Base-by-base conservation (phyloP, 257 asterid species). In the Phtheirospermum japonicum region DNA sequence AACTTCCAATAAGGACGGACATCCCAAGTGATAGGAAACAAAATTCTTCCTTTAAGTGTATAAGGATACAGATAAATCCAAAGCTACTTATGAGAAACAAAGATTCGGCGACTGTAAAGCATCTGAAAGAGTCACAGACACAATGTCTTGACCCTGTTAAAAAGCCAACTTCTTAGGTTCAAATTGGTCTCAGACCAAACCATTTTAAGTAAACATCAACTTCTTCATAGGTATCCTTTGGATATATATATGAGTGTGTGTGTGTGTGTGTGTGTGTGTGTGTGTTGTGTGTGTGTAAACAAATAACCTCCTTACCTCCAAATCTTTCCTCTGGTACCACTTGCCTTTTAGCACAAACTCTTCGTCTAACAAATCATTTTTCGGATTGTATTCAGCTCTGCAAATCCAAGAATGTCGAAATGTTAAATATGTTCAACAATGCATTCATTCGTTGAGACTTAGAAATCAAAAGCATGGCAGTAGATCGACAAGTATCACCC, bases 351-450 rank as follows among this genome's bases (percentile, higher is more conserved):
- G 88, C 93, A 72, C 82, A 74, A 85, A 85, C 71, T 88, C 88
- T 67, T 83, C 79, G 68, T 85, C 96, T 56, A 88, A 82, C 61
- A 88, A 81, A 77, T 88, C 96, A 80, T 83, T 78, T 73, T 82
- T 88, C 9, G 95, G 93, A 69, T 77, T 72, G 65, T 88, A 88
- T 61, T 88, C 95, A 65, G 96, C 95, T 76, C 96, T 88, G 86
- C 66, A 71, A 36, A 52, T 72, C 43, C 56, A 71, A 74, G 63
- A 70, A 73, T 20, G 4, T 50, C 3, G 9, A 51, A 19, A 51
- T n/a, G 69, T 51, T 20, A 51, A 16, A 34, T 51, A 48, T 43
- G 45, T 31, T 11, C 11, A 11, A 48, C 49, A 49, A n/a, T 48
- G 59, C 49, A 63, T 63, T 26, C 48, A 32, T 48, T 14, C n/a